These are phyloP conservation scores for Amorphotheca resinae DNA, from an alignment of 495 filamentous ascomycete genomes.

Conservation along the genomic window DNA sequence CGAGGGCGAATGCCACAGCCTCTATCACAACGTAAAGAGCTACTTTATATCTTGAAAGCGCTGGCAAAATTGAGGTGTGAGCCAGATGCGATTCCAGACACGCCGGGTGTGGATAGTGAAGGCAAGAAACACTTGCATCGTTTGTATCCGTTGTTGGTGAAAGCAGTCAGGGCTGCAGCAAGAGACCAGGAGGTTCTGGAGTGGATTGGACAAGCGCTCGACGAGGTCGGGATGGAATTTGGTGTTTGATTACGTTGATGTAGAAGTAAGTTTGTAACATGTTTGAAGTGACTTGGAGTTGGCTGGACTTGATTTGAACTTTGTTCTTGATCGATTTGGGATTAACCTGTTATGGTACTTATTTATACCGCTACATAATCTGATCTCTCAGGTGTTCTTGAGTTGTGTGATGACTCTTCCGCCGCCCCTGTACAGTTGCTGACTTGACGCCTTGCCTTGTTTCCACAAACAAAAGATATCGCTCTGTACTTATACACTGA, in stretches of 20 bases:
- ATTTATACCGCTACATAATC: not conserved
- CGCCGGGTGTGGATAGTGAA: slow-evolving; percentile 40
- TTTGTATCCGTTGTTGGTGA: slow-evolving; percentile 70
- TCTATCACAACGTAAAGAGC: slow-evolving; percentile 61
- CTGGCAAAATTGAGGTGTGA: slow-evolving; percentile 57
- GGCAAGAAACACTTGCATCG: slow-evolving; percentile 59
- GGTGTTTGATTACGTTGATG: slow-evolving; percentile 27
- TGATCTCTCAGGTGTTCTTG: slow-evolving; percentile 3
- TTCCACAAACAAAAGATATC: too few relatives aligned
- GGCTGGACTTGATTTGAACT: slow-evolving; percentile 1
- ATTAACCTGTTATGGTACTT: slow-evolving; percentile 4
- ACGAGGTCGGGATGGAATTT: slow-evolving; percentile 55
- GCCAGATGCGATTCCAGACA: slow-evolving; percentile 56
- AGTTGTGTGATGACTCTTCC: slow-evolving; percentile 7
- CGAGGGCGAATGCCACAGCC: slow-evolving; percentile 90
- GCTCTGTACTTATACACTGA: not conserved
- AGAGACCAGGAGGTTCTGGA: slow-evolving; percentile 48
- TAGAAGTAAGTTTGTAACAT: not conserved
- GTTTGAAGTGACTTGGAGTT: not conserved
- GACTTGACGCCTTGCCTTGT: not conserved
- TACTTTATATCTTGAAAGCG: slow-evolving; percentile 54
- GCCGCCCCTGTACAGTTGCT: not conserved
- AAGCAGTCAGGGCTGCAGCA: slow-evolving; percentile 55
- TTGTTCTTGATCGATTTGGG: slow-evolving; percentile 1
- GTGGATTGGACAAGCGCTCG: slow-evolving; percentile 45